These are phyloP conservation scores for Aspergillus pseudoglaucus DNA, from an alignment of 2,329 filamentous ascomycete species.

Conservation along the genomic window DNA sequence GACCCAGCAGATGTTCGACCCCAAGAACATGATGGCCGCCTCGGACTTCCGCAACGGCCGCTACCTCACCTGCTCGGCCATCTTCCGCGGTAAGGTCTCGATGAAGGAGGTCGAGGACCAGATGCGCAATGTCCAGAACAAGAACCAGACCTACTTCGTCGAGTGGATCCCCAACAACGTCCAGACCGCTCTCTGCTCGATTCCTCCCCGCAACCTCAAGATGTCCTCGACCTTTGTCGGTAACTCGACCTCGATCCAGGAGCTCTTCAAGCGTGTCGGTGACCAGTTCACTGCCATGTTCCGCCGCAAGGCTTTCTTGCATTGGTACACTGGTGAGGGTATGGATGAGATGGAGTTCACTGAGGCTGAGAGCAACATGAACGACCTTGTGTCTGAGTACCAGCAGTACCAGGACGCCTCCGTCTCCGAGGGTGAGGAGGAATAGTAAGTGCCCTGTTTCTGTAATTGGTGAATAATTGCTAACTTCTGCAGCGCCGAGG, in stretches of 20 bases:
- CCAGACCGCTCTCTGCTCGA: slow-evolving; percentile 97
- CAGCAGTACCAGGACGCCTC: slow-evolving; percentile 99
- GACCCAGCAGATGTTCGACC: slow-evolving; percentile 99
- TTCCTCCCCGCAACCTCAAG: slow-evolving; percentile 93
- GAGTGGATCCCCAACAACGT: slow-evolving; percentile 99
- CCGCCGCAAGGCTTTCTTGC: slow-evolving; percentile 99
- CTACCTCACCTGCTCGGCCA: slow-evolving; percentile 98
- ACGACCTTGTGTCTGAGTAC: slow-evolving; percentile 98
- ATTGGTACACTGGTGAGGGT: slow-evolving; percentile 99
- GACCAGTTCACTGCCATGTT: slow-evolving; percentile 99
- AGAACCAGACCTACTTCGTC: slow-evolving; percentile 99
- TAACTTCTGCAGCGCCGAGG: slow-evolving; percentile 56
- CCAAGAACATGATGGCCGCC: slow-evolving; percentile 99
- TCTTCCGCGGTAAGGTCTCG: slow-evolving; percentile 99
- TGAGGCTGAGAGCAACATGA: slow-evolving; percentile 99
- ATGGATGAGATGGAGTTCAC: slow-evolving; percentile 99
- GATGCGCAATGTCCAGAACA: slow-evolving; percentile 99
- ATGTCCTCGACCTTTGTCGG: slow-evolving; percentile 99
- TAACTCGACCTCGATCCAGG: slow-evolving; percentile 99
- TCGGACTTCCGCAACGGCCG: slow-evolving; percentile 99
- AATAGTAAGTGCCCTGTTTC: slow-evolving; percentile 51
- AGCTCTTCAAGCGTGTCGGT: slow-evolving; percentile 99
- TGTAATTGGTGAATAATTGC: slow-evolving; percentile 3
- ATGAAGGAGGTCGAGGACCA: slow-evolving; percentile 99
- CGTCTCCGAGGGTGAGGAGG: slow-evolving; percentile 94